Evolutionary conservation across 2,329 filamentous ascomycete species (phyloP).

Genomic region (Xylariaceae sp.): DNA sequence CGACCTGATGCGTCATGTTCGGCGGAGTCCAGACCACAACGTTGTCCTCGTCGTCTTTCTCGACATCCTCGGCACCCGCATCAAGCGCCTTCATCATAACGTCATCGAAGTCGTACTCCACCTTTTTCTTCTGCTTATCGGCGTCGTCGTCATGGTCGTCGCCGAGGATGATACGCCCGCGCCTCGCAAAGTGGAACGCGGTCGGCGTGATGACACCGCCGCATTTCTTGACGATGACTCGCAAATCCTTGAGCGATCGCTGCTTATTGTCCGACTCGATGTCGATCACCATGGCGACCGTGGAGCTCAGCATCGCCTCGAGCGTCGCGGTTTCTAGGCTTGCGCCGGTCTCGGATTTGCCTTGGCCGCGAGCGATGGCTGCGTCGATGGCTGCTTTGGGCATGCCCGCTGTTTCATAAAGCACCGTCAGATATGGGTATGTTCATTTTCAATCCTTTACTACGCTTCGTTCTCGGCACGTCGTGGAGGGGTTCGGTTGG

Average conservation of each 20-base stretch:
- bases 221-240: slow-evolving; percentile 62
- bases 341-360: slow-evolving; percentile 67
- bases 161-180: slow-evolving; percentile 68
- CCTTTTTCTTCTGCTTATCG: slow-evolving; percentile 20
- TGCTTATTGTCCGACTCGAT: slow-evolving; percentile 77
- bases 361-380: slow-evolving; percentile 84
- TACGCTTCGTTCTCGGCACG: slow-evolving; percentile 20
- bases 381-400: slow-evolving; percentile 79
- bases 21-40: slow-evolving; percentile 68
- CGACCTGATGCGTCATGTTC: slow-evolving; percentile 56
- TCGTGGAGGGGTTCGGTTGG: background rate
- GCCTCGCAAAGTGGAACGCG: slow-evolving; percentile 77
- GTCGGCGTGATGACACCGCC: slow-evolving; percentile 68
- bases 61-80: slow-evolving; percentile 70
- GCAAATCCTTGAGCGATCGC: slow-evolving; percentile 67
- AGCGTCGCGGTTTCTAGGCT: slow-evolving; percentile 71
- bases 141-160: slow-evolving; percentile 29
- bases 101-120: slow-evolving; percentile 51
- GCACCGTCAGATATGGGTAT: slow-evolving; percentile 15
- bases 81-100: slow-evolving; percentile 79
- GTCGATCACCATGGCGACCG: slow-evolving; percentile 75
- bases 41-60: slow-evolving; percentile 60
- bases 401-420: slow-evolving; percentile 53
- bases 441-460: background rate
- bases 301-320: slow-evolving; percentile 73